Evolutionary conservation across 2,329 filamentous ascomycete species (phyloP).

Genomic region (Cladorrhinum sp.): DNA sequence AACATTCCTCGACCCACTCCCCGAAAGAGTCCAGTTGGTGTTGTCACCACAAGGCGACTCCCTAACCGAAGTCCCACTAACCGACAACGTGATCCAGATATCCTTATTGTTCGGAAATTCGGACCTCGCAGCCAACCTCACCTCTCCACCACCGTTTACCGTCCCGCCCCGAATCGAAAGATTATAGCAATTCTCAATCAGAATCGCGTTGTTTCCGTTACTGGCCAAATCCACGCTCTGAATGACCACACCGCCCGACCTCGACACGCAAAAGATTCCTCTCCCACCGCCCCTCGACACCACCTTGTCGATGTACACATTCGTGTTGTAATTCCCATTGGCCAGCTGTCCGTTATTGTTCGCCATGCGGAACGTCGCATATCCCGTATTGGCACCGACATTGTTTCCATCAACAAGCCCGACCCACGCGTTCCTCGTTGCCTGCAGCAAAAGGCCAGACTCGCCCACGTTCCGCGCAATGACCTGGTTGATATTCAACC

Average conservation of each 20-base stretch:
- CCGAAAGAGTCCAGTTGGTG: constrained; percentile 33
- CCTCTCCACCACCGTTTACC: constrained; percentile 54
- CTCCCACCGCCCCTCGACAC: constrained; percentile 55
- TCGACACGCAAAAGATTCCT: constrained; percentile 56
- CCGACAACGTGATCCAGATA: constrained; percentile 46
- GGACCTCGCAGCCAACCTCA: constrained; percentile 48
- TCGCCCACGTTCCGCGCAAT: constrained; percentile 54
- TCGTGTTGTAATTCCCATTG: constrained; percentile 49
- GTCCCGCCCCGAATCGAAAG: constrained; percentile 48
- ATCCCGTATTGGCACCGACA: constrained; percentile 50
- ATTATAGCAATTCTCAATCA: constrained; percentile 60
- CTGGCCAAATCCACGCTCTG: constrained; percentile 45
- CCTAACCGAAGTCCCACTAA: constrained; percentile 48
- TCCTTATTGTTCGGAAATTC: constrained; percentile 55
- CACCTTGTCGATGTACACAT: constrained; percentile 52
- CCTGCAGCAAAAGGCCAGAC: constrained; percentile 55
- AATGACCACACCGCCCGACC: constrained; percentile 53
- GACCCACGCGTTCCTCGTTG: constrained; percentile 49
- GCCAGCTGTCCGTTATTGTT: constrained; percentile 51
- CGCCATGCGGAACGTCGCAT: constrained; percentile 55
- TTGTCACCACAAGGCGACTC: constrained; percentile 55
- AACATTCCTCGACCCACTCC: constrained; percentile 9
- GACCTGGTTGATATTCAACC: constrained; percentile 49
- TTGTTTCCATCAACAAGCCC: constrained; percentile 56
- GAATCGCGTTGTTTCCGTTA: constrained; percentile 54